Evolutionary conservation across 2,329 filamentous ascomycete genomes (phyloP).

Genomic region (Fusarium sp.): DNA sequence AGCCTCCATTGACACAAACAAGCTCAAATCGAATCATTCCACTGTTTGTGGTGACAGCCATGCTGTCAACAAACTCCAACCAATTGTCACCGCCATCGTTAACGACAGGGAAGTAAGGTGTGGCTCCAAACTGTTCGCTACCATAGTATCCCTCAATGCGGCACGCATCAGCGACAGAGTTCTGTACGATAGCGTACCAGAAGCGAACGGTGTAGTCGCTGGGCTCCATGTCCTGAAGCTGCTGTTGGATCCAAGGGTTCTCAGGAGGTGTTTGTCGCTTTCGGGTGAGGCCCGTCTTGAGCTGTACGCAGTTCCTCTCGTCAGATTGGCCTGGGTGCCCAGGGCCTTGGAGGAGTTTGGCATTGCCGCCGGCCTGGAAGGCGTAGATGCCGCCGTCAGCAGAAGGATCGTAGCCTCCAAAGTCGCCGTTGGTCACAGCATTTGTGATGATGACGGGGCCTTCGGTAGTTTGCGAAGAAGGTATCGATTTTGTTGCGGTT

Average conservation of each 20-base stretch:
- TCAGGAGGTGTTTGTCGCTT: constrained; percentile 16
- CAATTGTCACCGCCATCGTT: constrained; percentile 3
- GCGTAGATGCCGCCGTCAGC: constrained; percentile 38
- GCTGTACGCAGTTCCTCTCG: constrained; percentile 35
- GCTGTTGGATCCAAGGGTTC: constrained; percentile 35
- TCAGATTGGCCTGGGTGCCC: constrained; percentile 30
- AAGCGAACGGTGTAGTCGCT: constrained; percentile 41
- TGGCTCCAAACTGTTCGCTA: constrained; percentile 24
- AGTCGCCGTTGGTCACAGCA: constrained; percentile 36
- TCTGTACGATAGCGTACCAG: constrained; percentile 34
- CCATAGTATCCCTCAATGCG: constrained; percentile 39
- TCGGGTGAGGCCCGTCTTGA: constrained; percentile 5
- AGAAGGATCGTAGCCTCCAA: constrained; percentile 36
- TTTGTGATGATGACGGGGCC: constrained; percentile 23
- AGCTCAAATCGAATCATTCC: constrained; percentile 39
- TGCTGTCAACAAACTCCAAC: constrained; percentile 26
- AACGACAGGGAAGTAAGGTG: constrained; percentile 36
- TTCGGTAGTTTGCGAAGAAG: constrained; percentile 17
- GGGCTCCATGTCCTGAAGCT: constrained; percentile 29
- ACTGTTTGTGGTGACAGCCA: constrained; percentile 28
- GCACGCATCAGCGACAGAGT: constrained; percentile 33
- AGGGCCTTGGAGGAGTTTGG: constrained; percentile 31
- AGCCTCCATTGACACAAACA: constrained; percentile 29
- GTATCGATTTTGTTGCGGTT: constrained; percentile 1
- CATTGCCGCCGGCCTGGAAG: constrained; percentile 24